A percentile compares a stretch with the other conserved stretches of the same genome.
Evolutionary conservation across 495 filamentous ascomycete genomes (phyloP).

Genomic region (Sphaerosporella brunnea): DNA sequence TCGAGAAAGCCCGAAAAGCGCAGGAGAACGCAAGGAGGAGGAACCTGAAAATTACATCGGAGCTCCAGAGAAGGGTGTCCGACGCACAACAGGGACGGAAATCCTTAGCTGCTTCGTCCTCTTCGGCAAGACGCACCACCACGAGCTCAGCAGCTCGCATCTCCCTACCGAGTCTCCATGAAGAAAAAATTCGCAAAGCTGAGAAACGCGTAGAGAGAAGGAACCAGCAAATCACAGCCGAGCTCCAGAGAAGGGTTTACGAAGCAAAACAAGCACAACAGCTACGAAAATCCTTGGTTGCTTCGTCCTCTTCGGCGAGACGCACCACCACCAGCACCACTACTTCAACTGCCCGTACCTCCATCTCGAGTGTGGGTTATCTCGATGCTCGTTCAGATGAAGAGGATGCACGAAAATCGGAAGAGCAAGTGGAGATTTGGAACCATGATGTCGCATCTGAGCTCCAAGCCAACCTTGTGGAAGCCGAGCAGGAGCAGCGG

Average conservation of each 20-base stretch:
- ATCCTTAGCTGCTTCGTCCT: background rate
- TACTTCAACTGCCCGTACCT: background rate
- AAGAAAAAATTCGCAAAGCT: no score
- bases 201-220: no score
- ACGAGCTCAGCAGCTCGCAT: background rate
- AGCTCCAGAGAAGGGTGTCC: background rate
- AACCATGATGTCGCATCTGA: no score
- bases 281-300: background rate
- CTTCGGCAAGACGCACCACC: no score
- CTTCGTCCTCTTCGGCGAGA: background rate
- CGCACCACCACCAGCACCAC: background rate
- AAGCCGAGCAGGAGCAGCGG: background rate
- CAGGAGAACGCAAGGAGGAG: no score
- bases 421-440: background rate
- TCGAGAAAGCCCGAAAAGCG: no score
- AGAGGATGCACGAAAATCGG: background rate
- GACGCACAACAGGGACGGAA: background rate
- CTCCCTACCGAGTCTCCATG: background rate
- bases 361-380: background rate
- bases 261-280: background rate
- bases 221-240: background rate
- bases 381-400: background rate
- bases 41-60: background rate
- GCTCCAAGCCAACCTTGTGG: no score
- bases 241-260: background rate